A percentile compares a stretch with the other conserved stretches of the same genome.
Evolutionary conservation across 225 moss, liverwort and hornwort species (phyloP).

Genomic region (Lunularia cruciata): DNA sequence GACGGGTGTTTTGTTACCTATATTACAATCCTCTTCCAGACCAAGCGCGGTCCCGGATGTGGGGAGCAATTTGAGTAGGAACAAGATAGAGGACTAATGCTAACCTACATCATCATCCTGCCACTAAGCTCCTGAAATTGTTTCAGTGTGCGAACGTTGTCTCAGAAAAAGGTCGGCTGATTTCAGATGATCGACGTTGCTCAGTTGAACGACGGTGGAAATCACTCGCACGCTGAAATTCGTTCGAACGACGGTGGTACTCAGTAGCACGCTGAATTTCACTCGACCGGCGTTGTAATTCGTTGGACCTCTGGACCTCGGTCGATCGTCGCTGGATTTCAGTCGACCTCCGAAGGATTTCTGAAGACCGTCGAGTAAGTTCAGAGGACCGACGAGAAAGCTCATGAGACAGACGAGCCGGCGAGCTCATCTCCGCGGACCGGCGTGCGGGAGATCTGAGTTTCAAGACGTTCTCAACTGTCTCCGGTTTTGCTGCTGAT

Average conservation of each 20-base stretch:
- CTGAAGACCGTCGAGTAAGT: conserved; percentile 6
- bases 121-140: no score
- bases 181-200: no score
- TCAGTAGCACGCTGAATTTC: conserved; percentile 3
- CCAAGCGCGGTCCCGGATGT: no score
- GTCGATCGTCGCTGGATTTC: conserved; percentile 8
- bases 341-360: conserved; percentile 4
- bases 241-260: conserved; percentile 4
- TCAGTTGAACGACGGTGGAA: no score
- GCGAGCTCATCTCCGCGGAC: conserved; percentile 11
- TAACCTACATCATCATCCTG: no score
- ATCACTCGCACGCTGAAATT: conserved; percentile 14
- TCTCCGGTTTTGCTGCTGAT: conserved; percentile 25
- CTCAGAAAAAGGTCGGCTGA: no score
- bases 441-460: neutral
- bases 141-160: no score
- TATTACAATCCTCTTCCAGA: no score
- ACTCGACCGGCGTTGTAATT: neutral
- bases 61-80: no score
- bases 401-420: conserved; percentile 9
- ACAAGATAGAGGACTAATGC: no score
- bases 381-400: conserved; percentile 14
- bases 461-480: conserved; percentile 31
- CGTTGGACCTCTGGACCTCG: conserved; percentile 8
- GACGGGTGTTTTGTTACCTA: no score